These are phyloP conservation scores for Mrakiaceae sp. DNA, from an alignment of 1,284 basidiomycete genomes.

Conservation along the genomic window DNA sequence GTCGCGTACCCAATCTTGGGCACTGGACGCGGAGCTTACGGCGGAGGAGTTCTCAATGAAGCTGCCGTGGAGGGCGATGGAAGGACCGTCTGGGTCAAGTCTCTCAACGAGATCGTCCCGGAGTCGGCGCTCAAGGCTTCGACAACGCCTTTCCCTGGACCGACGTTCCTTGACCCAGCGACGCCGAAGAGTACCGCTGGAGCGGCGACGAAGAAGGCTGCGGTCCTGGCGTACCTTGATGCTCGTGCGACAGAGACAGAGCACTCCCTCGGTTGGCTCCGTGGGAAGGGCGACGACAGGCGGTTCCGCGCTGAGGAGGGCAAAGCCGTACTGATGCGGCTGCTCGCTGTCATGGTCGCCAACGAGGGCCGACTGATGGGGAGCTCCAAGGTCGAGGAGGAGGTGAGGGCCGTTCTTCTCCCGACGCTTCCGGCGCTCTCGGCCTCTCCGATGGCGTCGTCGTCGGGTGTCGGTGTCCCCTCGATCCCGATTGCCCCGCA, in stretches of 20 bases:
- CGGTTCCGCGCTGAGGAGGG: constrained; percentile 58
- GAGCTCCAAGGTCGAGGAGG: constrained; percentile 65
- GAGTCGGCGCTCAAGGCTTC: background rate
- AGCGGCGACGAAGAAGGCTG: constrained; percentile 70
- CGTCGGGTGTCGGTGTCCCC: constrained; percentile 2
- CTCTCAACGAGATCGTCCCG: constrained; percentile 3
- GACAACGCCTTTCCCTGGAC: constrained; percentile 12
- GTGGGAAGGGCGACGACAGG: constrained; percentile 34
- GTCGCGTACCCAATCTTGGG: constrained; percentile 10
- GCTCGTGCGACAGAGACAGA: constrained; percentile 64
- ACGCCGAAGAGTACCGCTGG: constrained; percentile 1
- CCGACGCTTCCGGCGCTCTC: constrained; percentile 38
- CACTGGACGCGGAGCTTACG: background rate
- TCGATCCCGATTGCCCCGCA: constrained; percentile 11
- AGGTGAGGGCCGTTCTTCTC: constrained; percentile 51
- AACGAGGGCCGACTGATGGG: constrained; percentile 74
- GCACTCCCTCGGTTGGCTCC: constrained; percentile 60
- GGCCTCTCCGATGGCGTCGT: constrained; percentile 18
- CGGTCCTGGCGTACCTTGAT: constrained; percentile 61
- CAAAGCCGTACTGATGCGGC: constrained; percentile 58
- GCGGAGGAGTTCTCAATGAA: background rate
- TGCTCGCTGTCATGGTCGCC: constrained; percentile 69
- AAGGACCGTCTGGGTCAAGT: constrained; percentile 6
- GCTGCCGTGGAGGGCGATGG: constrained; percentile 4
- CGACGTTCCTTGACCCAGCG: constrained; percentile 9